Percentiles rank a stretch among this genome's conserved stretches.
Conservation (phyloP, 2,329 filamentous ascomycete genomes). For the Ophioceras dolichostomum region DNA sequence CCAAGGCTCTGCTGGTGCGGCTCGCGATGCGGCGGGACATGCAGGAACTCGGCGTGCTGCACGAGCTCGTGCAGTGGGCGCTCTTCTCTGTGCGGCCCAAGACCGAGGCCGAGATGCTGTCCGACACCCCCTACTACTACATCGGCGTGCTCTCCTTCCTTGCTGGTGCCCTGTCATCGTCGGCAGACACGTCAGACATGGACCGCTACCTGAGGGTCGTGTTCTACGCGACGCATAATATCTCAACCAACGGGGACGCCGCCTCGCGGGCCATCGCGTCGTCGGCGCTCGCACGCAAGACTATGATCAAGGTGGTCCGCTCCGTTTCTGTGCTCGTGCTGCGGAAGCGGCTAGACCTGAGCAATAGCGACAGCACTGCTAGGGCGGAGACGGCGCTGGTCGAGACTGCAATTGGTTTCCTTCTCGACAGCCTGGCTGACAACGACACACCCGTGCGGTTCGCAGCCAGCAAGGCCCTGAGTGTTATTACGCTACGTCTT, state of each 20-base stretch:
- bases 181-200: constrained; percentile 64
- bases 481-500: constrained; percentile 71
- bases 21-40: constrained; percentile 80
- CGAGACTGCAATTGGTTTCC: constrained; percentile 70
- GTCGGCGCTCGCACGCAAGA: constrained; percentile 71
- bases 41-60: constrained; percentile 61
- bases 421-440: constrained; percentile 69
- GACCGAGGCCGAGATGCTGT: constrained; percentile 19
- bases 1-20: constrained; percentile 70
- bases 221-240: constrained; percentile 50
- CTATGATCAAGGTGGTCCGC: constrained; percentile 73
- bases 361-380: constrained; percentile 15
- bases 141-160: constrained; percentile 73
- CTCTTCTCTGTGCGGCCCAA: constrained; percentile 43
- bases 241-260: constrained; percentile 33
- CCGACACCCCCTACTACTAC: constrained; percentile 51
- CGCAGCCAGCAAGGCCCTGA: constrained; percentile 85
- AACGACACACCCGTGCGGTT: constrained; percentile 85
- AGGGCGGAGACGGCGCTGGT: constrained; percentile 37
- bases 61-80: constrained; percentile 59
- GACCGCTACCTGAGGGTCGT: constrained; percentile 51
- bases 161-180: constrained; percentile 56
- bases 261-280: constrained; percentile 42
- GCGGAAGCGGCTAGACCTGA: constrained; percentile 30
- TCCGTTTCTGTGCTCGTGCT: constrained; percentile 58